Evolutionary conservation across 176 grass and related monocot species (phyloP).

Genomic region (Rhynchospora breviuscula): DNA sequence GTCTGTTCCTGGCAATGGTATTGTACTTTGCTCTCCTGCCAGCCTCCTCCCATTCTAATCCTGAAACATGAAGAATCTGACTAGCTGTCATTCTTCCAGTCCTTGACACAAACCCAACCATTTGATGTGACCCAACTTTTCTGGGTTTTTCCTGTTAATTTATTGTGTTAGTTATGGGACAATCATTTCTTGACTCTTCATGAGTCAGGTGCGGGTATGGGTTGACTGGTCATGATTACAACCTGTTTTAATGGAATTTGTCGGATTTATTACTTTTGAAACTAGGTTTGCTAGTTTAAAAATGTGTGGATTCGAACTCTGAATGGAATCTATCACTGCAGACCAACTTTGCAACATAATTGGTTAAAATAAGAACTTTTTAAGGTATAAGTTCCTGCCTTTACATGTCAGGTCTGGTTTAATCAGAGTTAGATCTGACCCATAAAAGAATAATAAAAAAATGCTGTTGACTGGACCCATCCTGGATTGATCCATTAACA

Average conservation of each 20-base stretch:
- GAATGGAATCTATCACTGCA: not conserved
- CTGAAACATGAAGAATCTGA: not conserved
- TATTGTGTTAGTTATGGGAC: not conserved
- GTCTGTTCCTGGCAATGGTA: constrained; percentile 68
- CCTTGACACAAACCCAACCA: not conserved
- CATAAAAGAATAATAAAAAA: not conserved
- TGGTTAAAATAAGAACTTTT: not conserved
- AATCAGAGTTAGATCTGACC: not conserved
- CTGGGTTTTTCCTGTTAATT: not conserved
- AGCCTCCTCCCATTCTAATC: not conserved
- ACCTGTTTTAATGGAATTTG: not conserved
- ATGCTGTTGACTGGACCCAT: not conserved
- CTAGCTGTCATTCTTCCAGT: not conserved
- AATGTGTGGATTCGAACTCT: not conserved
- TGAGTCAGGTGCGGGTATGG: not conserved
- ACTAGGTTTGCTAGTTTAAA: not conserved
- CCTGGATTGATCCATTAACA: not conserved
- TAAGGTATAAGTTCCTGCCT: not conserved
- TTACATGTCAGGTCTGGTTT: not conserved
- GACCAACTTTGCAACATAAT: not conserved
- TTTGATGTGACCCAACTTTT: not conserved
- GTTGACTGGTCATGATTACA: not conserved
- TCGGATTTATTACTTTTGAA: not conserved
- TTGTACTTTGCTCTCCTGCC: not conserved
- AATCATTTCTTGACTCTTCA: not conserved